phyloP scores from a whole-genome alignment of 192 early-diverging fungal genomes.

The Lunasporangiospora selenospora region DNA sequence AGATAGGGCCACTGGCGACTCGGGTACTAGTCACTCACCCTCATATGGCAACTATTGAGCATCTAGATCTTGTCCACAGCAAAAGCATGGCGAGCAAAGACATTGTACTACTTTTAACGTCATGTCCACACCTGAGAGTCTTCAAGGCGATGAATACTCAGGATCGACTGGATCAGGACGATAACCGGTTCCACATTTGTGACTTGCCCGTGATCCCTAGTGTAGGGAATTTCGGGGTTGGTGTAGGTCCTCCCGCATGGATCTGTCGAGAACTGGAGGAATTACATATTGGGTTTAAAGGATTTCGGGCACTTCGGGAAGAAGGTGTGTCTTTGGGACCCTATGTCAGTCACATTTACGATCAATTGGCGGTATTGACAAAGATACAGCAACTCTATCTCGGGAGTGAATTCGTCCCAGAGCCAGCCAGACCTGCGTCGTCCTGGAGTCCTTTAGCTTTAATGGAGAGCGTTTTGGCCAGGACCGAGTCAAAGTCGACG shows the following conservation, averaged over 20 bases:
- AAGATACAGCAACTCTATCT: constrained; percentile 4
- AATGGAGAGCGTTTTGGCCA: neutral
- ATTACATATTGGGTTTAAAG: constrained; percentile 21
- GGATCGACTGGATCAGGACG: neutral
- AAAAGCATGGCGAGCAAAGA: constrained; percentile 6
- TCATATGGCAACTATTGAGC: constrained; percentile 13
- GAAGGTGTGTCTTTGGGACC: neutral
- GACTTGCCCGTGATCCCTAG: constrained; percentile 20
- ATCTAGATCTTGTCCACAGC: constrained; percentile 5
- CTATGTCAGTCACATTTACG: constrained; percentile 13
- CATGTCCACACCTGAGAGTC: constrained; percentile 16
- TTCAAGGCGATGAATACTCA: neutral
- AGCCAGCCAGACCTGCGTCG: too few relatives aligned
- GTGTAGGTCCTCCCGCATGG: neutral
- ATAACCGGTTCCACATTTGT: constrained; percentile 4
- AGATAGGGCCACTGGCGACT: neutral
- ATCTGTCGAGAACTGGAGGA: constrained; percentile 12
- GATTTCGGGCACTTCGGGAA: neutral
- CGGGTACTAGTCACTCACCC: neutral
- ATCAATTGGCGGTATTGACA: constrained; percentile 12
- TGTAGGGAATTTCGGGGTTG: too few relatives aligned
- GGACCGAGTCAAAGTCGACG: neutral
- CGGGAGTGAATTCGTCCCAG: constrained; percentile 7
- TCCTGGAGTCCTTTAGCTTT: neutral
- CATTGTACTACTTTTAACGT: constrained; percentile 12